Percentiles rank a stretch among this genome's conserved stretches.
Conservation (phyloP, 2,329 filamentous ascomycete genomes). For the Fragosphaeria purpurea region DNA sequence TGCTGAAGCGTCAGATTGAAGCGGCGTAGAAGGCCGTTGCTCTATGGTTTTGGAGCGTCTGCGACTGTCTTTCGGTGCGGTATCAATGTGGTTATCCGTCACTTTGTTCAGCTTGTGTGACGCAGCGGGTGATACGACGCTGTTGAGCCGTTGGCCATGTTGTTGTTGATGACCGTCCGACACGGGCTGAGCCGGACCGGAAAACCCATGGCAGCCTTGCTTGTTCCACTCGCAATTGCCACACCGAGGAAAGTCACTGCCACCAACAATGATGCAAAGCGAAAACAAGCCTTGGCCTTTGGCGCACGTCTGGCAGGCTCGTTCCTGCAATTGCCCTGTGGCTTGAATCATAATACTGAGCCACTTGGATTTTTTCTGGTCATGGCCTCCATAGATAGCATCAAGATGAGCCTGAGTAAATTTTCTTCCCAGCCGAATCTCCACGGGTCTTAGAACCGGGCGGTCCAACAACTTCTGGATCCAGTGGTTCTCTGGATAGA, state of each 20-base stretch:
- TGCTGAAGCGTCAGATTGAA: not conserved
- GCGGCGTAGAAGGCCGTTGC: not conserved
- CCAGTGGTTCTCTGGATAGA: conserved; percentile 30
- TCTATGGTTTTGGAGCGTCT: too few relatives aligned
- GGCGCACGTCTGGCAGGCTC: conserved; percentile 31
- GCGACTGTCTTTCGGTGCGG: too few relatives aligned
- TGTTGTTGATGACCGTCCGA: too few relatives aligned
- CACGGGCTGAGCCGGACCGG: not conserved
- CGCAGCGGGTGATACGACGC: too few relatives aligned
- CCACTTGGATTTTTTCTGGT: conserved; percentile 34
- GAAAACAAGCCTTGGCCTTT: conserved; percentile 34
- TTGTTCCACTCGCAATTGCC: conserved; percentile 43
- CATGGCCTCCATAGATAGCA: conserved; percentile 30
- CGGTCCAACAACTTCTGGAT: conserved; percentile 26
- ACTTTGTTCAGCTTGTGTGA: too few relatives aligned
- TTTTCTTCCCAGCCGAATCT: conserved; percentile 31
- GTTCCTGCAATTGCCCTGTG: conserved; percentile 30
- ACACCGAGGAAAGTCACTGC: conserved; percentile 33
- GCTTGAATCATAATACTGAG: conserved; percentile 41
- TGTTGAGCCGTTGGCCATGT: too few relatives aligned
- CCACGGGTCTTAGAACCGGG: conserved; percentile 29
- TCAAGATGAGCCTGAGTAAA: conserved; percentile 29
- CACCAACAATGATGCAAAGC: conserved; percentile 33
- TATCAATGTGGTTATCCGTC: too few relatives aligned
- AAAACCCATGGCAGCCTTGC: conserved; percentile 18